Evolutionary conservation across 331 rosid genomes (phyloP).

Genomic region (Acacia concinna): DNA sequence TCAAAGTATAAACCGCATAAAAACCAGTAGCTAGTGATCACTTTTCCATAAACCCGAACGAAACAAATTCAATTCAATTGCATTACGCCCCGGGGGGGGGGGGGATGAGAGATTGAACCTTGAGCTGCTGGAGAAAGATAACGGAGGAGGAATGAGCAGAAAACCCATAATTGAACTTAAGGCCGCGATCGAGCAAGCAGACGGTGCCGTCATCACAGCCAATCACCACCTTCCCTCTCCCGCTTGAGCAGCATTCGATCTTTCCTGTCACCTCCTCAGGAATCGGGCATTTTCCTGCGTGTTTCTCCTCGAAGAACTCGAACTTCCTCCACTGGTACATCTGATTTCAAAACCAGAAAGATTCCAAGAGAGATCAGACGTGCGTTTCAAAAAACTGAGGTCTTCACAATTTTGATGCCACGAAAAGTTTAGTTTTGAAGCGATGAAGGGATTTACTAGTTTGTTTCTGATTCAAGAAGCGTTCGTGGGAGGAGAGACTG

Average conservation of each 20-base stretch:
- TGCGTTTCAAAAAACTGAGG: background rate
- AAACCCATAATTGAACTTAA: slow-evolving; percentile 78
- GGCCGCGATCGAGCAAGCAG: slow-evolving; percentile 84
- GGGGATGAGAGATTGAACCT: slow-evolving; percentile 42
- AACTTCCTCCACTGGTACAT: slow-evolving; percentile 99
- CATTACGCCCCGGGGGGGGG: background rate
- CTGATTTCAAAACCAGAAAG: background rate
- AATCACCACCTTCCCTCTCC: slow-evolving; percentile 87
- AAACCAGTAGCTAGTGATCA: background rate
- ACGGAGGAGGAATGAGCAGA: slow-evolving; percentile 82
- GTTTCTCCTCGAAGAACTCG: slow-evolving; percentile 93
- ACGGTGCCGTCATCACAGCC: slow-evolving; percentile 81
- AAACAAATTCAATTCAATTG: background rate
- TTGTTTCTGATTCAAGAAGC: background rate
- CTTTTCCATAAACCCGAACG: background rate
- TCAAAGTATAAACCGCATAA: background rate
- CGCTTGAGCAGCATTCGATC: slow-evolving; percentile 88
- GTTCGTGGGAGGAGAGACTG: background rate
- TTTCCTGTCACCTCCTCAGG: slow-evolving; percentile 58
- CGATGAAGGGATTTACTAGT: background rate
- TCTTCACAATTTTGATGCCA: background rate
- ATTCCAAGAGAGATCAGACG: background rate
- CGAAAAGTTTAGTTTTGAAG: background rate
- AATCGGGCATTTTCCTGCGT: slow-evolving; percentile 63
- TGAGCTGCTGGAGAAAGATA: slow-evolving; percentile 91